Evolutionary conservation across 352 stramenopile species (phyloP), one percentile per base, ranked within the genome.

Genomic region (Peronospora destructor): DNA sequence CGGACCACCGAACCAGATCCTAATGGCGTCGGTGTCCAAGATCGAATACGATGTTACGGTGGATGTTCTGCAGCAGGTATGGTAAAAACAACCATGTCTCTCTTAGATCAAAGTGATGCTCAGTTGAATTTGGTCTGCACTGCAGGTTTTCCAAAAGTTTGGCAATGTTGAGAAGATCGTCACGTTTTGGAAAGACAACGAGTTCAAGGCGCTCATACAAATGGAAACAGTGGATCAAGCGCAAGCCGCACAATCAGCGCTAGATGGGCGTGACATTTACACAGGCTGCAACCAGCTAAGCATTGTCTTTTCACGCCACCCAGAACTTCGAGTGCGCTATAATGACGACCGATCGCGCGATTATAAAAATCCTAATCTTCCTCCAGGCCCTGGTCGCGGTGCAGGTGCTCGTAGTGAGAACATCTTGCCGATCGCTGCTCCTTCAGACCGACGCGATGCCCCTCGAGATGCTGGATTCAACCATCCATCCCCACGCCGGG

Each of bases 231-330:
- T 84, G 8, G 72, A 84, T 30, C 77, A 89, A 60, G 81, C 81
- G 5, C 66, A 82, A 33, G 76, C 81, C 0, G 81, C 81, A 4
- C 77, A 87, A 56, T 56, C 68, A 0, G 74, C 81, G 8, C 73
- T 91, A 3, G 72, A 91, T 49, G 81, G 81, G 8, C 77, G 81
- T 13, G 81, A 91, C 40, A 91, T 91, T 39, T 91, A 91, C 74
- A 89, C 81, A 19, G 81, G 81, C 37, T 91, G 81, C 62, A 91
- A 91, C 55, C 74, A 72, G 59, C 73, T 91, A 30, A 80, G 70
- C 49, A 86, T 91, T 37, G 72, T 84, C 12, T 89, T 89, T 53
- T 89, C 77, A 10, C 74, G 71, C 19, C 78, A 89, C 41, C 49
- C 68, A 0, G 75, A 87, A 46, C 66, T 91, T 26, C 68, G 56